A percentile compares a stretch with the other conserved stretches of the same genome.
Evolutionary conservation across 495 filamentous ascomycete genomes (phyloP).

Genomic region (Bombardia bombarda): DNA sequence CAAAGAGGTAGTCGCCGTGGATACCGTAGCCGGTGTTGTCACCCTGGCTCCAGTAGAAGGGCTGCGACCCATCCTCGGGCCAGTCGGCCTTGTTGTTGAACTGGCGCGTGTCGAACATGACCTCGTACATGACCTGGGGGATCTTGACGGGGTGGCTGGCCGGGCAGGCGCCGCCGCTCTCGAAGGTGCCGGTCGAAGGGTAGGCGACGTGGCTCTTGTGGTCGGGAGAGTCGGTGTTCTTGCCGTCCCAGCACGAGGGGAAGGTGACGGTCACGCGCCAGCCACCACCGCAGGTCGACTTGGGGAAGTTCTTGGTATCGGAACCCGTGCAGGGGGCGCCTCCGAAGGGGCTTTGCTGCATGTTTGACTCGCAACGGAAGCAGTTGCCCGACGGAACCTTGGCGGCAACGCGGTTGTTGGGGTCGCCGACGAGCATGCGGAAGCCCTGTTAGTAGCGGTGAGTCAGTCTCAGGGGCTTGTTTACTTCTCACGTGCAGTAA

Average conservation of each 20-base stretch:
- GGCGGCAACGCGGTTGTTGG: slow-evolving; percentile 27
- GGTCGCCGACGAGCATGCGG: slow-evolving; percentile 46
- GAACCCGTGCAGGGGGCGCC: slow-evolving; percentile 37
- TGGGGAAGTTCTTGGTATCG: slow-evolving; percentile 31
- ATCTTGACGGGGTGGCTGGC: slow-evolving; percentile 39
- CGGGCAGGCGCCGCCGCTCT: slow-evolving; percentile 37
- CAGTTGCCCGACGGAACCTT: slow-evolving; percentile 34
- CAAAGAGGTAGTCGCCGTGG: slow-evolving; percentile 44
- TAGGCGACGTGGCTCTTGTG: slow-evolving; percentile 43
- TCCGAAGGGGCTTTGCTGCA: slow-evolving; percentile 30
- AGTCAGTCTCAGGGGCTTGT: neutral
- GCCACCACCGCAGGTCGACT: slow-evolving; percentile 34
- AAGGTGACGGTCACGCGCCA: slow-evolving; percentile 38
- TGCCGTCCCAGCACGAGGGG: slow-evolving; percentile 44
- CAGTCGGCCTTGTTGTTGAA: slow-evolving; percentile 37
- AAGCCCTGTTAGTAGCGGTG: slow-evolving; percentile 25
- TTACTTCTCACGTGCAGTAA: neutral
- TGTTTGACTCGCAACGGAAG: slow-evolving; percentile 27
- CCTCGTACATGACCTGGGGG: slow-evolving; percentile 44
- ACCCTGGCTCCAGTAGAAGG: slow-evolving; percentile 38
- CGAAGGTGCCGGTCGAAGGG: slow-evolving; percentile 30
- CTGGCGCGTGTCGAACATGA: slow-evolving; percentile 42
- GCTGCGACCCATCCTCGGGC: slow-evolving; percentile 38
- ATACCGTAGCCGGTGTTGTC: slow-evolving; percentile 36
- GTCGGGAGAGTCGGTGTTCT: slow-evolving; percentile 45